phyloP scores from a whole-genome alignment of 352 stramenopile species.

The Chrysophaeum taylorii region DNA sequence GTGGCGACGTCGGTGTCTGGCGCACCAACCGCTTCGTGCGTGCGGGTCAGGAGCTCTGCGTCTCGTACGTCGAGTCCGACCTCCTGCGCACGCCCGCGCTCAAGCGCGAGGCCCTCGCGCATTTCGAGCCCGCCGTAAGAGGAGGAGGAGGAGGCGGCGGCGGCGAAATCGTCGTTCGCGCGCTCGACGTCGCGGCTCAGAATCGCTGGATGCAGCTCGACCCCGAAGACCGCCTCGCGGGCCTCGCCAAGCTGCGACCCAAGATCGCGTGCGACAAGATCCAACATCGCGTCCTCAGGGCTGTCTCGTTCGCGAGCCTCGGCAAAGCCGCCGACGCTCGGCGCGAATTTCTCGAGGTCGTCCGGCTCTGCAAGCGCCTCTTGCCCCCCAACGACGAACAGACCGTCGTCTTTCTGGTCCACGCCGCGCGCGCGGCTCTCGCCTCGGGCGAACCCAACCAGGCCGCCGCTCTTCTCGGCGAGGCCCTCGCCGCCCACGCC shows the following conservation, averaged over 20 bases:
- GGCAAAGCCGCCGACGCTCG: neutral
- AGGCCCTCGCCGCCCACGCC: neutral
- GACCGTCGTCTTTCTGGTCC: neutral
- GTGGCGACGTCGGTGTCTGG: neutral
- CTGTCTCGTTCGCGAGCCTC: neutral
- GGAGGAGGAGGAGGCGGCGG: neutral
- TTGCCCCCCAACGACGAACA: conserved; percentile 3
- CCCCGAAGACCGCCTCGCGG: neutral
- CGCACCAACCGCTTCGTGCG: neutral
- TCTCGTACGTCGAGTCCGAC: neutral
- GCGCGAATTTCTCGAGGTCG: neutral
- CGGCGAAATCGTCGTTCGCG: neutral
- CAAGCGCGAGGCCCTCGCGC: neutral
- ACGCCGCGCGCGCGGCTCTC: neutral
- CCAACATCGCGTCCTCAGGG: neutral
- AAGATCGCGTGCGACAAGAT: neutral
- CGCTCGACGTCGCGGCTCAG: neutral
- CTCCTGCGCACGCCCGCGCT: neutral
- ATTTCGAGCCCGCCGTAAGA: neutral
- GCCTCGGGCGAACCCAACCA: neutral
- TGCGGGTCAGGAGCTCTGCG: neutral
- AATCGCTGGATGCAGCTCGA: neutral
- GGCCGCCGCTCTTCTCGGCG: neutral
- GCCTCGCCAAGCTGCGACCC: neutral
- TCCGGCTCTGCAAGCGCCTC: neutral